phyloP scores from a whole-genome alignment of 179 eudicot species.

The Silene vulgaris region DNA sequence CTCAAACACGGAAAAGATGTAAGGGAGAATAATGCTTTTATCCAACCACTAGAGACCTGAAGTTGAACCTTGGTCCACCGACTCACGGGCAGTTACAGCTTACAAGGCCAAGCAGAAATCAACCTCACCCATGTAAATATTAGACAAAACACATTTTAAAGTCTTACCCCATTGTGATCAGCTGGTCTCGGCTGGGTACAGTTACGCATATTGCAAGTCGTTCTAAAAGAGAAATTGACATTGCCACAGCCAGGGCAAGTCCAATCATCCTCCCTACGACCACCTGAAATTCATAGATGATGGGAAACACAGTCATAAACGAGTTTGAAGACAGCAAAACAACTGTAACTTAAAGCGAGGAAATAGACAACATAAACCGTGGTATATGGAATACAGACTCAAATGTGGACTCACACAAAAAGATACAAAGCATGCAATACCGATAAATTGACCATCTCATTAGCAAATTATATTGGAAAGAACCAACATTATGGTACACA shows the following conservation, averaged over 20 bases:
- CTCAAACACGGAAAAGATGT: neutral
- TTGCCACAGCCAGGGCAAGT: conserved; percentile 97
- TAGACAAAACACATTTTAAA: too few species aligned
- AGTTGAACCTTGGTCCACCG: neutral
- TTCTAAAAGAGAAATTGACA: conserved; percentile 93
- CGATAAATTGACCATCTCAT: neutral
- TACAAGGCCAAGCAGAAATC: neutral
- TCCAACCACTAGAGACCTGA: neutral
- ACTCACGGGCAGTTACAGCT: neutral
- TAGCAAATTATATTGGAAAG: neutral
- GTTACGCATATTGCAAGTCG: conserved; percentile 96
- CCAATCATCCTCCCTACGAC: conserved; percentile 99
- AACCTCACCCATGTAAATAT: neutral
- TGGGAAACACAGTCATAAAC: neutral
- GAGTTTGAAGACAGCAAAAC: too few species aligned
- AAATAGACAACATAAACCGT: neutral
- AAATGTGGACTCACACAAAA: neutral
- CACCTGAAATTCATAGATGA: conserved; percentile 41
- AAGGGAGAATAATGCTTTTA: neutral
- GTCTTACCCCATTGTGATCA: conserved; percentile 69
- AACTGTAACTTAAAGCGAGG: neutral
- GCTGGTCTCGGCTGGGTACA: conserved; percentile 97
- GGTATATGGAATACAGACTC: neutral
- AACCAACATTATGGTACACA: neutral
- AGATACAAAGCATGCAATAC: neutral